These are phyloP conservation scores for Lotus japonicus DNA, from an alignment of 306 rosid species.

Conservation along the genomic window DNA sequence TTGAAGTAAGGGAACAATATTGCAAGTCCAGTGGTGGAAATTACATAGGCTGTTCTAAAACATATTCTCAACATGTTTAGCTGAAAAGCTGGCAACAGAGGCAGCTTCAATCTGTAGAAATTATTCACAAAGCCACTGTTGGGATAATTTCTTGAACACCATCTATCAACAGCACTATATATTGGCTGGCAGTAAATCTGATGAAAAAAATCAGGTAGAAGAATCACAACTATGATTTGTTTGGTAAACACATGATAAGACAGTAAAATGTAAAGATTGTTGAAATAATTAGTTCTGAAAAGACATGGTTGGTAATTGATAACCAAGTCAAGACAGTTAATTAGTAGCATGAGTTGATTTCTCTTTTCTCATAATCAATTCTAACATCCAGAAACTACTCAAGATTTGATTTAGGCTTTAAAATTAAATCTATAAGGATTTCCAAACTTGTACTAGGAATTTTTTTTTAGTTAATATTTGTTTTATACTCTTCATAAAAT, in stretches of 20 bases:
- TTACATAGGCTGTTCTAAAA: conserved; percentile 62
- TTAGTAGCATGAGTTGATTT: too few relatives aligned
- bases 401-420: too few relatives aligned
- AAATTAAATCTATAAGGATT: too few relatives aligned
- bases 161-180: conserved; percentile 54
- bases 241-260: neutral
- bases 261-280: neutral
- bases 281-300: neutral
- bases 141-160: conserved; percentile 51
- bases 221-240: neutral
- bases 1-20: conserved; percentile 84
- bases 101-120: conserved; percentile 39
- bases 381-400: too few relatives aligned
- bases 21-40: conserved; percentile 66
- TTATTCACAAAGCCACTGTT: conserved; percentile 49
- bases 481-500: too few relatives aligned
- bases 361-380: too few relatives aligned
- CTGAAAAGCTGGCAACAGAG: conserved; percentile 41
- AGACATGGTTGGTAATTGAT: neutral
- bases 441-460: too few relatives aligned
- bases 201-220: neutral
- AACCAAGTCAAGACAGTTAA: neutral
- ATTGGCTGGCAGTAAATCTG: conserved; percentile 68
- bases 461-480: too few relatives aligned
- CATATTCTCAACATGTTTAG: conserved; percentile 49